These are phyloP conservation scores for Penicillium sp. DNA, from an alignment of 2,329 filamentous ascomycete genomes.

Conservation along the genomic window DNA sequence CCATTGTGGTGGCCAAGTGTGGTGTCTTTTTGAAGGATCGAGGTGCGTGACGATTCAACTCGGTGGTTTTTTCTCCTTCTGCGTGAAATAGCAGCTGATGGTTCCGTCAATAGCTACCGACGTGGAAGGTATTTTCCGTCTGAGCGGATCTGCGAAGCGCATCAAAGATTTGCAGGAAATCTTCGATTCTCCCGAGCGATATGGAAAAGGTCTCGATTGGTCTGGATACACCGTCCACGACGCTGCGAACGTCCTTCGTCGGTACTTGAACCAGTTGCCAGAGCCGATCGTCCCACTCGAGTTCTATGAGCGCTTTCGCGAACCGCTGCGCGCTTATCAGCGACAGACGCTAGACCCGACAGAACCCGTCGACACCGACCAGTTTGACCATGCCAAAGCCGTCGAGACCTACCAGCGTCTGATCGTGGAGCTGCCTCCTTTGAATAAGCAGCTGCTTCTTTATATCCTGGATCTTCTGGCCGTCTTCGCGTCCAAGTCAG, in stretches of 20 bases:
- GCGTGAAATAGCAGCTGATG: slow-evolving; percentile 15
- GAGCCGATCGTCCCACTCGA: slow-evolving; percentile 94
- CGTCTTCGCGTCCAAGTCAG: slow-evolving; percentile 93
- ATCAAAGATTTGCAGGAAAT: slow-evolving; percentile 92
- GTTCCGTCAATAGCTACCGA: slow-evolving; percentile 64
- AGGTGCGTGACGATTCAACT: slow-evolving; percentile 54
- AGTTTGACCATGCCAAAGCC: slow-evolving; percentile 67
- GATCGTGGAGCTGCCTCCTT: slow-evolving; percentile 84
- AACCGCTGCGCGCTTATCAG: slow-evolving; percentile 68
- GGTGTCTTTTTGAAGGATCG: slow-evolving; percentile 97
- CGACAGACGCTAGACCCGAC: slow-evolving; percentile 63
- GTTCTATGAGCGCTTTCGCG: slow-evolving; percentile 84
- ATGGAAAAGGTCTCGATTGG: slow-evolving; percentile 96
- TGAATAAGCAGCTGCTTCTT: slow-evolving; percentile 87
- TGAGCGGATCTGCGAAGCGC: slow-evolving; percentile 93
- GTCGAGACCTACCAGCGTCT: slow-evolving; percentile 80
- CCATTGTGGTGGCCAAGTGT: slow-evolving; percentile 96
- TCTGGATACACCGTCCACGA: slow-evolving; percentile 97
- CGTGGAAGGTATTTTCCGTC: slow-evolving; percentile 91
- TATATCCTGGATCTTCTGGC: slow-evolving; percentile 95
- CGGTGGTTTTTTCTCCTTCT: not conserved
- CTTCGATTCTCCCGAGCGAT: slow-evolving; percentile 91
- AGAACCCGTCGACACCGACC: slow-evolving; percentile 64
- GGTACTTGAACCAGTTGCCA: slow-evolving; percentile 92
- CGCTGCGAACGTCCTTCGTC: slow-evolving; percentile 88